phyloP scores from a whole-genome alignment of 2,329 filamentous ascomycete species.

The Macrophomina pseudophaseolina region DNA sequence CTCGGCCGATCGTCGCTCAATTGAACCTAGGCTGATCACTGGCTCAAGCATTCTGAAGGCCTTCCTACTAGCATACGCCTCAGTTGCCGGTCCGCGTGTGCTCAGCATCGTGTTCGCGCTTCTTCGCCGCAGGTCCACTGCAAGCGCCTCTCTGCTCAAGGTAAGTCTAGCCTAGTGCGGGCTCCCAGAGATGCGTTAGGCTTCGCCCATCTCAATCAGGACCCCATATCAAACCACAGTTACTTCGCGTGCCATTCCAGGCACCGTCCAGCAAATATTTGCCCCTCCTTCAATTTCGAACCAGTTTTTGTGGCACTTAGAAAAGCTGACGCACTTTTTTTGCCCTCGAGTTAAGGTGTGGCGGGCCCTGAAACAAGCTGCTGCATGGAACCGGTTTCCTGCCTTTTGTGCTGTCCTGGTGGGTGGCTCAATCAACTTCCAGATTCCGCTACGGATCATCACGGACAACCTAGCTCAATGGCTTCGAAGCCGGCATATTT shows the following conservation, averaged over 20 bases:
- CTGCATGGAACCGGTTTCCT: slow-evolving; percentile 56
- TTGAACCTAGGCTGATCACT: background rate
- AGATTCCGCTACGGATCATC: slow-evolving; percentile 36
- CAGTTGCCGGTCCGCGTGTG: slow-evolving; percentile 53
- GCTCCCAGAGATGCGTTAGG: background rate
- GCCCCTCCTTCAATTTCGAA: slow-evolving; percentile 11
- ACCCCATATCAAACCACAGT: slow-evolving; percentile 4
- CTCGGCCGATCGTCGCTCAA: background rate
- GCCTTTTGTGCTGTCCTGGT: slow-evolving; percentile 58
- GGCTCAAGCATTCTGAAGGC: slow-evolving; percentile 28
- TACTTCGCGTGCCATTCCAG: slow-evolving; percentile 8
- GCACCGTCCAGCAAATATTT: background rate
- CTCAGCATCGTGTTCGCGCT: slow-evolving; percentile 36
- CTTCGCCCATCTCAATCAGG: slow-evolving; percentile 17
- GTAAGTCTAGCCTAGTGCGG: slow-evolving; percentile 25
- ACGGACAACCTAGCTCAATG: background rate
- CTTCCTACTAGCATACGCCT: slow-evolving; percentile 43
- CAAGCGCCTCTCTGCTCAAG: slow-evolving; percentile 1
- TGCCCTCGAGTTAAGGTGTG: slow-evolving; percentile 39
- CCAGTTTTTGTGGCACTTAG: background rate
- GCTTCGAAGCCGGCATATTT: slow-evolving; percentile 1
- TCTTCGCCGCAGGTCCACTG: slow-evolving; percentile 17
- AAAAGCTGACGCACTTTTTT: slow-evolving; percentile 31
- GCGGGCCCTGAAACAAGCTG: slow-evolving; percentile 45
- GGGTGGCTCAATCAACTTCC: slow-evolving; percentile 57